phyloP scores from a whole-genome alignment of 2,329 filamentous ascomycete species.

The Fusarium setosum region DNA sequence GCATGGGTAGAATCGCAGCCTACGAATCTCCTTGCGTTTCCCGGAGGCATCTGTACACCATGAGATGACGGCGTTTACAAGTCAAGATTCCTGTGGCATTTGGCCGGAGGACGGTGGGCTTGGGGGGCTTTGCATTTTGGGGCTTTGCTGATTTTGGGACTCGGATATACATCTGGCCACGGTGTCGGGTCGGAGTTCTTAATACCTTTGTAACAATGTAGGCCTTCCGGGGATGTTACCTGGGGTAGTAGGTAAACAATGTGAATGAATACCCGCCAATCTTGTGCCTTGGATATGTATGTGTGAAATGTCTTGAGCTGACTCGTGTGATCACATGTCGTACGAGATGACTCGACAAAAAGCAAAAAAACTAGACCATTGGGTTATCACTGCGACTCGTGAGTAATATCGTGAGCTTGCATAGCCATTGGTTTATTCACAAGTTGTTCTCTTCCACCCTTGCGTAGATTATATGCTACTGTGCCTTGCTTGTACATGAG shows the following conservation, averaged over 20 bases:
- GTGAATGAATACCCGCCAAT: constrained; percentile 43
- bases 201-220: constrained; percentile 44
- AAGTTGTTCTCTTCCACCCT: background rate
- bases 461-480: background rate
- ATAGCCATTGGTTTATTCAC: background rate
- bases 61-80: constrained; percentile 54
- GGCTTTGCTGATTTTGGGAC: constrained; percentile 45
- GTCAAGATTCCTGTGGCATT: constrained; percentile 40
- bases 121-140: constrained; percentile 46
- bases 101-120: constrained; percentile 40
- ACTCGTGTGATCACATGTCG: constrained; percentile 18
- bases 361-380: constrained; percentile 9
- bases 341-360: background rate
- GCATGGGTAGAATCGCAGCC: constrained; percentile 41
- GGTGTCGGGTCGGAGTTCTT: constrained; percentile 43
- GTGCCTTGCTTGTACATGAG: constrained; percentile 10
- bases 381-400: no score
- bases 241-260: constrained; percentile 40
- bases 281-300: background rate
- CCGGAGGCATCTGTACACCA: constrained; percentile 53
- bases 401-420: accelerated
- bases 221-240: constrained; percentile 33
- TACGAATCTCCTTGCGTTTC: constrained; percentile 46
- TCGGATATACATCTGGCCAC: constrained; percentile 42
- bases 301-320: background rate